Evolutionary conservation across 2,329 filamentous ascomycete genomes (phyloP).

Genomic region (Pseudogymnoascus verrucosus): DNA sequence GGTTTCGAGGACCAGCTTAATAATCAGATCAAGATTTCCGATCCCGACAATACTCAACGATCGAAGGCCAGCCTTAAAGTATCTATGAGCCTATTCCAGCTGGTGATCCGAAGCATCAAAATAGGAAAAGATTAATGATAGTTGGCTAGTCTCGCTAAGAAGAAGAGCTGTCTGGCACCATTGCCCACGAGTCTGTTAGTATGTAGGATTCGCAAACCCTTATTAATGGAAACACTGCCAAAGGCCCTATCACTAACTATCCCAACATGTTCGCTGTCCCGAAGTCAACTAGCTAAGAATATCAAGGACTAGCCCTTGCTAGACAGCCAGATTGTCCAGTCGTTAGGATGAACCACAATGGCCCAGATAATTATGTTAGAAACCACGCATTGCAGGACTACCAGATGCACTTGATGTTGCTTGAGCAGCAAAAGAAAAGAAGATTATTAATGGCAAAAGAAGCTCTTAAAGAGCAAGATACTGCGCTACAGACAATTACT

Average conservation of each 20-base stretch:
- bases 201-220: background rate
- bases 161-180: background rate
- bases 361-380: background rate
- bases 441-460: constrained; percentile 74
- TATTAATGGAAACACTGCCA: background rate
- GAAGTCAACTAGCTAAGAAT: too few species aligned
- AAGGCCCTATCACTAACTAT: background rate
- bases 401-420: constrained; percentile 81
- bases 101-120: background rate
- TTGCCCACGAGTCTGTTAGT: background rate
- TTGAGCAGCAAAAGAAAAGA: constrained; percentile 85
- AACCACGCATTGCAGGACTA: constrained; percentile 76
- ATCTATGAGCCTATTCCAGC: background rate
- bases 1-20: background rate
- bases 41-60: background rate
- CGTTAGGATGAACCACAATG: background rate
- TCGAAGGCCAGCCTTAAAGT: background rate
- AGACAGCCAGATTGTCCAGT: background rate
- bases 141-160: background rate
- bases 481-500: background rate
- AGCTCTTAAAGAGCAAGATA: constrained; percentile 29
- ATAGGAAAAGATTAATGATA: background rate
- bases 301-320: background rate
- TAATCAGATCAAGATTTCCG: background rate
- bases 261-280: background rate